Evolutionary conservation across 1,284 basidiomycete genomes (phyloP).

Genomic region (Termitomyces sp.): DNA sequence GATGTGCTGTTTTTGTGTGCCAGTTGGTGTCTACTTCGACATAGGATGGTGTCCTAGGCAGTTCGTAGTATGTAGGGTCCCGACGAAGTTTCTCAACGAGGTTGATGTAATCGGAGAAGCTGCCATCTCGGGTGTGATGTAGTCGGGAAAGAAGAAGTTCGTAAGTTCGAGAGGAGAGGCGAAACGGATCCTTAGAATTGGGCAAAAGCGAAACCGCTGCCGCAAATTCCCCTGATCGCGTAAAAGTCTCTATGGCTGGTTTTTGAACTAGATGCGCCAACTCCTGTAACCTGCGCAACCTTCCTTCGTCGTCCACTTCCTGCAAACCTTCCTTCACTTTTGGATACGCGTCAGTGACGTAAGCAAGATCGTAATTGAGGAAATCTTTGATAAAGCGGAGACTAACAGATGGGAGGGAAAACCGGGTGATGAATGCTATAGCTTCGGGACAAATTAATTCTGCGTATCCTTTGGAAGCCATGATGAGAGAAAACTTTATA

Average conservation of each 20-base stretch:
- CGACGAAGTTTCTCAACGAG: constrained; percentile 17
- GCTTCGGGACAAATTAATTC: constrained; percentile 17
- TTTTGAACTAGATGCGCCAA: constrained; percentile 17
- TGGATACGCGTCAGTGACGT: constrained; percentile 7
- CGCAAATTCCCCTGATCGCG: constrained; percentile 24
- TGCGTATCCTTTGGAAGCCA: constrained; percentile 31
- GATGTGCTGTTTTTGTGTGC: background rate
- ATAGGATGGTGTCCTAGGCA: background rate
- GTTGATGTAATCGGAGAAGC: constrained; percentile 9
- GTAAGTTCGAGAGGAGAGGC: constrained; percentile 23
- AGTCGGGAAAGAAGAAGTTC: constrained; percentile 23
- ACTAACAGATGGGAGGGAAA: constrained; percentile 22
- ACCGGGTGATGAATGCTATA: constrained; percentile 27
- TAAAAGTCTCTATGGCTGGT: constrained; percentile 22
- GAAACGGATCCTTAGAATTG: constrained; percentile 17
- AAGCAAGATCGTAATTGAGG: constrained; percentile 19
- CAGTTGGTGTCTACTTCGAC: background rate
- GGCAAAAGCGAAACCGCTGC: constrained; percentile 33
- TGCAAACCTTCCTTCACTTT: background rate
- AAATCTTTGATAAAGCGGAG: constrained; percentile 27
- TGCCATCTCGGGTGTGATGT: constrained; percentile 2
- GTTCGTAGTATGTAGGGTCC: constrained; percentile 1
- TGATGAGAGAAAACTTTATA: constrained; percentile 24
- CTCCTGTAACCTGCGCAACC: constrained; percentile 1
- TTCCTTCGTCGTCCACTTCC: background rate